These are phyloP conservation scores for Rhodofomes roseus DNA, from an alignment of 1,284 basidiomycete genomes.

Conservation along the genomic window DNA sequence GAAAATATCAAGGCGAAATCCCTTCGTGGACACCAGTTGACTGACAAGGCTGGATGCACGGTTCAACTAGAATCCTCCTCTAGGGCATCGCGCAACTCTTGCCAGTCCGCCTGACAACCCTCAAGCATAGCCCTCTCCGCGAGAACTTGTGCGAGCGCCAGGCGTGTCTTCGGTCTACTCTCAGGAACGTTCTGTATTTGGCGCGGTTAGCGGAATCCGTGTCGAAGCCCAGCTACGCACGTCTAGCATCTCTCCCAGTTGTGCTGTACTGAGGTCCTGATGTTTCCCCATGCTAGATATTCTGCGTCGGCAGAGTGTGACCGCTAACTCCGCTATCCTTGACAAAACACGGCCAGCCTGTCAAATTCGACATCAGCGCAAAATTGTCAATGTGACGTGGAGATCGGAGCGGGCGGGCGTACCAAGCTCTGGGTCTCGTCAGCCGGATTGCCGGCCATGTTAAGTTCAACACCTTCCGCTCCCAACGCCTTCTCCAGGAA, in stretches of 20 bases:
- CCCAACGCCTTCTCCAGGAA: not conserved
- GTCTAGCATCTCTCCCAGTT: constrained; percentile 37
- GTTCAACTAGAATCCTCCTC: not conserved
- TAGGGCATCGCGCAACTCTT: constrained; percentile 19
- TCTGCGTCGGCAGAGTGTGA: constrained; percentile 7
- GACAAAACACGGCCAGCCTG: constrained; percentile 1
- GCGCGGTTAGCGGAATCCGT: too few species aligned
- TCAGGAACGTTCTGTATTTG: constrained; percentile 21
- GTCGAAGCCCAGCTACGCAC: constrained; percentile 26
- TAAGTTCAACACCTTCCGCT: not conserved
- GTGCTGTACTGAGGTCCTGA: constrained; percentile 19
- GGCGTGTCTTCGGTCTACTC: constrained; percentile 29
- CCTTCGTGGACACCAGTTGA: too few species aligned
- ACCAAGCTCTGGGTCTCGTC: not conserved
- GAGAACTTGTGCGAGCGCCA: constrained; percentile 36
- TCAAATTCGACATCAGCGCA: not conserved
- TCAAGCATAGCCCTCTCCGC: constrained; percentile 42
- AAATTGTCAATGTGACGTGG: not conserved
- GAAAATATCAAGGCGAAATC: too few species aligned
- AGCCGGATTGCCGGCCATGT: not conserved
- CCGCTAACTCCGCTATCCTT: not conserved
- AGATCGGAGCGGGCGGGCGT: not conserved
- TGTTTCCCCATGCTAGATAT: constrained; percentile 12
- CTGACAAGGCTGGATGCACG: too few species aligned
- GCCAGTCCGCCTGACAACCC: constrained; percentile 39